Evolutionary conservation across 202 grass and related monocot genomes (phyloP).

Genomic region (Dendrocalamus latiflorus): DNA sequence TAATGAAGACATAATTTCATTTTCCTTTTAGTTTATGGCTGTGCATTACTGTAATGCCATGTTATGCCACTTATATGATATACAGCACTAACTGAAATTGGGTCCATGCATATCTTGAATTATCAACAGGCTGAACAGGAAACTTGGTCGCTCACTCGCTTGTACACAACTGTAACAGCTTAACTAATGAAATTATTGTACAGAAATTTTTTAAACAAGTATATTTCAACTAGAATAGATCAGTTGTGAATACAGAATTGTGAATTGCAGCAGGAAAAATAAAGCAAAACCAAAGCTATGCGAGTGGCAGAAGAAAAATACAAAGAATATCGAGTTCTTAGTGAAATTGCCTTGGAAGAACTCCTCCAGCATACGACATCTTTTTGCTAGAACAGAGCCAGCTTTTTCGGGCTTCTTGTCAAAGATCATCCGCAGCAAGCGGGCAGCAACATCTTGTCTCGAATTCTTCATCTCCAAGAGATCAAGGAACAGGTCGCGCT

Average conservation of each 20-base stretch:
- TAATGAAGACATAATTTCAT: background rate
- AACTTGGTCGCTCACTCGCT: background rate
- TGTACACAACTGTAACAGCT: background rate
- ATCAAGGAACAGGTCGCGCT: conserved; percentile 49
- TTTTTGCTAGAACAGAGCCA: conserved; percentile 56
- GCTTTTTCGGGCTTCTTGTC: conserved; percentile 51
- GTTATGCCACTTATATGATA: background rate
- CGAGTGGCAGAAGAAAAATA: background rate
- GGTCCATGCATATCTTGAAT: background rate
- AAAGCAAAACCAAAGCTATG: background rate
- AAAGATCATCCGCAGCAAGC: conserved; percentile 76
- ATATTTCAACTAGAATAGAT: background rate
- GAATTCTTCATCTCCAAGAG: conserved; percentile 60
- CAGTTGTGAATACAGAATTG: background rate
- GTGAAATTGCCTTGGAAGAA: conserved; percentile 63
- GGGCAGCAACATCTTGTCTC: conserved; percentile 44
- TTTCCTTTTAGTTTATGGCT: background rate
- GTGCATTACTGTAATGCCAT: background rate
- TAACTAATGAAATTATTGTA: background rate
- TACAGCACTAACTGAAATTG: background rate
- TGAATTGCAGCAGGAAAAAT: background rate
- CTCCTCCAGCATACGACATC: conserved; percentile 57
- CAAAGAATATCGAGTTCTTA: background rate
- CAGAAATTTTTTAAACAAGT: background rate
- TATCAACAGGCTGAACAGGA: background rate